Base-by-base conservation (phyloP, 2,329 filamentous ascomycete species). In the Rhynchosporium secalis region DNA sequence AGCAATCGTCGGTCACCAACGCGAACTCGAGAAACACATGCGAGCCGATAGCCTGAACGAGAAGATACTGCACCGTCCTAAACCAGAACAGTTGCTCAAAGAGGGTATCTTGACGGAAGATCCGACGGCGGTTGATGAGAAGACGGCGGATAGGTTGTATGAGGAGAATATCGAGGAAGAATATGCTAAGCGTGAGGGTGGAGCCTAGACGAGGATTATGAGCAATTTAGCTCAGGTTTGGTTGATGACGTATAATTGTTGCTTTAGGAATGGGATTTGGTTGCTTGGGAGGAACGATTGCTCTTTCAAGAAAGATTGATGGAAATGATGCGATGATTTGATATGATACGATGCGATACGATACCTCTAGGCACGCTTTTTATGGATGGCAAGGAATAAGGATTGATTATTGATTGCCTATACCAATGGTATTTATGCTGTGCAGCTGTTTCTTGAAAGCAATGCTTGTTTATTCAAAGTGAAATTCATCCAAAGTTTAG, bases 21-120 rank as follows among this genome's bases (percentile, higher is more conserved):
- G 85, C 72, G 91, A 96, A 79, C 86, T 97, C 47, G 86, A 92
- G 76, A 92, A 88, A 75, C 88, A 92, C 76, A 96, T 97, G 92
- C 85, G 89, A 13, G 89, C 87, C 63, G 91, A 96, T 75, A 89
- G 83, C 60, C 82, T 97, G 65, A 95, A 96, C 76, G 92, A 96
- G 72, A 93, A 93, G 76, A 86, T 97, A 66, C 84, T 89, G 72
- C 83, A 88, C 70, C 84, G 93, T 26, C 93, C 93, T 1, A 81
- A 84, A 41, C 89, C 90, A 10, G 90, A 92, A 68, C 83, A 89
- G 56, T 79, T 96, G 66, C 81, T 96, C 62, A 86, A 89, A 72
- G 86, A 90, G 69, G 92, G 92, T 4, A 91, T 97, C 60, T 78
- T 97, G 67, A 86, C 84, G 62, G 84, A 88, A 68, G 86, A 89